Evolutionary conservation across 179 eudicot species (phyloP), one percentile per base, ranked within the genome.

Genomic region (Monotropa hypopitys): DNA sequence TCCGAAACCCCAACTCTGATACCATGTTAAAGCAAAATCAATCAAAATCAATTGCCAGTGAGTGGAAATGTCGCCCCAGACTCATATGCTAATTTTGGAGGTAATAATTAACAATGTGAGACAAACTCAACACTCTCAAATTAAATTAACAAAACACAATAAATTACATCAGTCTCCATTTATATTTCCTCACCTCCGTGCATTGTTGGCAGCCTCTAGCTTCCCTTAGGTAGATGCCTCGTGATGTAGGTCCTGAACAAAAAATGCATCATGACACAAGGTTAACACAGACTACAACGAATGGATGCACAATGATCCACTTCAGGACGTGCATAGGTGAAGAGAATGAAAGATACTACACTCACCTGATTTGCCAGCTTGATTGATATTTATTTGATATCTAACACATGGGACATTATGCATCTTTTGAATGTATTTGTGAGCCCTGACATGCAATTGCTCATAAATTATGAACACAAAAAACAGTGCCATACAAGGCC

Each of bases 211-310:
- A 91, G 77, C 78, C 72, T 65, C 83, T 83, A 70, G 90, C 81
- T 76, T 91, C 93, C 75, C 97, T 85, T 23, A 91, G 88, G 84
- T 91, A 91, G 78, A 91, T 87, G 77, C 97, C 97, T 74, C 97
- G 92, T 72, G 78, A 87, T 28, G 87, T 83, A 67, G 97, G 91
- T 56, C 82, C 93, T 91, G 89, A 84, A 70, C 66, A 67, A 83
- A 71, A 53, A 56, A 50, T 6, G 23, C 75, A 81, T 26, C 6
- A 10, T 26, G 66, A 28, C 16, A 26, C 26, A 59, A 76, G 13
- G 38, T 26, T n/a, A 76, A 61, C 53, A 63, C 8, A 12, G 42
- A n/a, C 4, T 66, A 66, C 21, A 77, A 67, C 12, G 8, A 68
- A 77, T 33, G 62, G 63, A 38, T 38, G 65, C 66, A 68, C 12